Percentiles rank a stretch among this genome's conserved stretches.
Evolutionary conservation across 164 flowering plant genomes (phyloP).

Genomic region (Malania oleifera): DNA sequence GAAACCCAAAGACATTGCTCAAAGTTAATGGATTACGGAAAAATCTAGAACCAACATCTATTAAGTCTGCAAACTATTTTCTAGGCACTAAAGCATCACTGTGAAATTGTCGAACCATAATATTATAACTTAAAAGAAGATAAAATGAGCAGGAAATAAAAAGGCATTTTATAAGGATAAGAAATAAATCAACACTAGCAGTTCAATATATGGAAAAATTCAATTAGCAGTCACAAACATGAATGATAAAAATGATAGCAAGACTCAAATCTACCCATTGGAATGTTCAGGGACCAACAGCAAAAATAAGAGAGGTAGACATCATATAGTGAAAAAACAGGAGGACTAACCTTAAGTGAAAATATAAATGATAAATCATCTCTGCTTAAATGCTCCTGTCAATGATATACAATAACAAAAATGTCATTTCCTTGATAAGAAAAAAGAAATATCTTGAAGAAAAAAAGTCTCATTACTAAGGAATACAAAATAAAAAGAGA

Average conservation of each 20-base stretch:
- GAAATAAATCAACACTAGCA: background rate
- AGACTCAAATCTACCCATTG: too few relatives aligned
- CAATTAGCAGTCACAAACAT: background rate
- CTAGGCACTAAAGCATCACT: background rate
- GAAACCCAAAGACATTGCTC: background rate
- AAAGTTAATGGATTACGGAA: background rate
- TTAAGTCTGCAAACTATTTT: background rate
- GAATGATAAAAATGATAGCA: background rate
- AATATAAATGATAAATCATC: slow-evolving; percentile 86
- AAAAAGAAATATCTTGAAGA: background rate
- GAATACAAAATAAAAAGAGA: too few relatives aligned
- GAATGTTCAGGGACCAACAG: background rate
- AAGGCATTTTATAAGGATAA: background rate
- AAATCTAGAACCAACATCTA: background rate
- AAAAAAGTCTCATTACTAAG: background rate
- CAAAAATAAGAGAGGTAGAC: background rate
- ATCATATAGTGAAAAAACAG: background rate
- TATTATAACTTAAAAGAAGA: background rate
- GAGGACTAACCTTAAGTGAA: slow-evolving; percentile 65
- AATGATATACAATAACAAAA: background rate
- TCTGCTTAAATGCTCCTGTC: slow-evolving; percentile 78
- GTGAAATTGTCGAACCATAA: background rate
- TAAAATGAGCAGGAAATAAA: background rate
- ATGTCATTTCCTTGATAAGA: background rate
- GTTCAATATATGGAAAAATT: background rate